A percentile compares a stretch with the other conserved stretches of the same genome.
Evolutionary conservation across 805 yeast genomes (phyloP).

Genomic region (Soucietia sequanensis): DNA sequence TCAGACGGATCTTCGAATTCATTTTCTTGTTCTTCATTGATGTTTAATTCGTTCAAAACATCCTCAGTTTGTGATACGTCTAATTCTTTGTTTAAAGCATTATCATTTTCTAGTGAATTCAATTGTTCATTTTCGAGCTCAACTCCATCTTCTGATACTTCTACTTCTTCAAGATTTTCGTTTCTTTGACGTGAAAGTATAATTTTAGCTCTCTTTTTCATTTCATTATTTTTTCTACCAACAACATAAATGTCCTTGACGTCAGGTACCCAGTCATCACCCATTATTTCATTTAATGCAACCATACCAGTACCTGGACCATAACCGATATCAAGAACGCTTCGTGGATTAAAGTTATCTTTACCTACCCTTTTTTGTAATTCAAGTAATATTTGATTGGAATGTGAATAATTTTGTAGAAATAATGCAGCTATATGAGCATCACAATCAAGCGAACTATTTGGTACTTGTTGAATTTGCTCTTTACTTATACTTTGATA

Average conservation of each 20-base stretch:
- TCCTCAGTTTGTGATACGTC: constrained; percentile 4
- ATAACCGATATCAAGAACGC: constrained; percentile 74
- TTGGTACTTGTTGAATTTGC: constrained; percentile 52
- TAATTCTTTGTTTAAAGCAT: background rate
- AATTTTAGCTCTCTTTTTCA: constrained; percentile 79
- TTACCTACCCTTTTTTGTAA: constrained; percentile 53
- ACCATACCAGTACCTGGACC: constrained; percentile 94
- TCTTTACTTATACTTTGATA: constrained; percentile 51
- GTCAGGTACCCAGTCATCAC: constrained; percentile 56
- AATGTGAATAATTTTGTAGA: constrained; percentile 74
- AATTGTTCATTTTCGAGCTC: constrained; percentile 17
- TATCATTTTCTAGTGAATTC: too few relatives aligned
- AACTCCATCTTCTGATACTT: constrained; percentile 9
- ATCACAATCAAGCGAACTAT: constrained; percentile 56
- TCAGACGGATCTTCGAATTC: constrained; percentile 12
- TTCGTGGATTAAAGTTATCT: constrained; percentile 56
- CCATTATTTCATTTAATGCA: constrained; percentile 83
- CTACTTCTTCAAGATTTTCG: constrained; percentile 31
- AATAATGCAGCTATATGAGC: constrained; percentile 79
- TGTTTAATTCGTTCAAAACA: constrained; percentile 7
- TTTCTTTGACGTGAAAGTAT: constrained; percentile 66
- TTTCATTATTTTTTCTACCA: constrained; percentile 55
- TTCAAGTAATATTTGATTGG: constrained; percentile 65
- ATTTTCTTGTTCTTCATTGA: constrained; percentile 6
- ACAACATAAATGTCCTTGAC: constrained; percentile 70